A percentile compares a stretch with the other conserved stretches of the same genome.
Conservation (phyloP, 768 basidiomycete species). For the Punctularia strigosozonata region DNA sequence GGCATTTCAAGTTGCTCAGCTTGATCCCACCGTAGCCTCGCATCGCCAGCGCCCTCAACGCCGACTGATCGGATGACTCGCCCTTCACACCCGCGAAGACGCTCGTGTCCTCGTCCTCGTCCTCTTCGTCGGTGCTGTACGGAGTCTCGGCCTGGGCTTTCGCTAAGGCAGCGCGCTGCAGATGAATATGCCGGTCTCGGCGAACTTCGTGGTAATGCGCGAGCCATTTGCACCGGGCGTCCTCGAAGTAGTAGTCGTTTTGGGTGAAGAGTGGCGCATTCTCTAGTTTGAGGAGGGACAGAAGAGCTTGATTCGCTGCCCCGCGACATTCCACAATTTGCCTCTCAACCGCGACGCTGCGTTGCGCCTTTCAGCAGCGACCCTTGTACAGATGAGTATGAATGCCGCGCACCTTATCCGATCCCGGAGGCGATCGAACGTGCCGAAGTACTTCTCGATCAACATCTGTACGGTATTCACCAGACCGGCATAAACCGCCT, state of each 20-base stretch:
- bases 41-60: background rate
- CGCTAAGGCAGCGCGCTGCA: conserved; percentile 1
- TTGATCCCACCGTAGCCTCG: conserved; percentile 1
- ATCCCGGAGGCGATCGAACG: conserved; percentile 23
- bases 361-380: no score
- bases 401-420: conserved; percentile 21
- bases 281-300: conserved; percentile 27
- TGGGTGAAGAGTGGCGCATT: conserved; percentile 25
- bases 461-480: conserved; percentile 16
- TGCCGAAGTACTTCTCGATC: conserved; percentile 25
- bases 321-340: no score
- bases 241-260: conserved; percentile 14
- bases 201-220: conserved; percentile 8
- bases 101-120: no score
- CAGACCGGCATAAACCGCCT: conserved; percentile 19
- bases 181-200: background rate
- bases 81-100: no score
- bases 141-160: conserved; percentile 13
- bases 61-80: no score
- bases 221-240: conserved; percentile 11
- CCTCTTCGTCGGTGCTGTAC: conserved; percentile 18
- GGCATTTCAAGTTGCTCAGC: conserved; percentile 7
- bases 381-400: background rate
- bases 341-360: no score
- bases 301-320: conserved; percentile 15